A percentile compares a stretch with the other conserved stretches of the same genome.
Conservation (phyloP, 345 rosid genomes). For the Euphorbia peplus region DNA sequence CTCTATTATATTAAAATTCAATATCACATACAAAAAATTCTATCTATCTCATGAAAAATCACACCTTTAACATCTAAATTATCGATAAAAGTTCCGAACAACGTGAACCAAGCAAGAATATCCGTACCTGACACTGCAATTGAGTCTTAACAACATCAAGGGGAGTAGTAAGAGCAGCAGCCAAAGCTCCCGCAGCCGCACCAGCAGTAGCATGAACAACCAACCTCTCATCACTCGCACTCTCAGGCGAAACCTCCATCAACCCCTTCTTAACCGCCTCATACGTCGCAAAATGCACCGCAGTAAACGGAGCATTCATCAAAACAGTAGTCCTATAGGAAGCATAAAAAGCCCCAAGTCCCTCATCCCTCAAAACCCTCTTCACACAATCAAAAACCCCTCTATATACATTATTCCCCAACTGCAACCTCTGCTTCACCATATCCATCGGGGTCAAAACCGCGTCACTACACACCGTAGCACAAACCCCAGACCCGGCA, state of each 20-base stretch:
- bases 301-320: conserved; percentile 97
- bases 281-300: conserved; percentile 85
- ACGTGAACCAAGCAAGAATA: background rate
- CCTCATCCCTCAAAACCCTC: conserved; percentile 76
- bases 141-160: conserved; percentile 95
- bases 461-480: conserved; percentile 90
- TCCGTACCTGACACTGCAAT: conserved; percentile 93
- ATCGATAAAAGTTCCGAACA: no score
- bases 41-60: no score
- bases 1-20: background rate
- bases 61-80: background rate
- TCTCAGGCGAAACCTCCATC: conserved; percentile 70
- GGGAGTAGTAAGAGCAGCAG: conserved; percentile 77
- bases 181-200: conserved; percentile 90
- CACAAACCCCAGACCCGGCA: conserved; percentile 82
- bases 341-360: conserved; percentile 79
- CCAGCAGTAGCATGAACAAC: conserved; percentile 94
- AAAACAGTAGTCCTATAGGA: conserved; percentile 91
- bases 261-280: conserved; percentile 80
- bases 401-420: conserved; percentile 53
- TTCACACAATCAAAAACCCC: conserved; percentile 81
- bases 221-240: conserved; percentile 60
- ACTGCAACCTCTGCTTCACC: conserved; percentile 95
- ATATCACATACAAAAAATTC: background rate
- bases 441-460: conserved; percentile 96